A percentile compares a stretch with the other conserved stretches of the same genome.
phyloP scores from a whole-genome alignment of 139 green algal species.

The Closterium sp. region DNA sequence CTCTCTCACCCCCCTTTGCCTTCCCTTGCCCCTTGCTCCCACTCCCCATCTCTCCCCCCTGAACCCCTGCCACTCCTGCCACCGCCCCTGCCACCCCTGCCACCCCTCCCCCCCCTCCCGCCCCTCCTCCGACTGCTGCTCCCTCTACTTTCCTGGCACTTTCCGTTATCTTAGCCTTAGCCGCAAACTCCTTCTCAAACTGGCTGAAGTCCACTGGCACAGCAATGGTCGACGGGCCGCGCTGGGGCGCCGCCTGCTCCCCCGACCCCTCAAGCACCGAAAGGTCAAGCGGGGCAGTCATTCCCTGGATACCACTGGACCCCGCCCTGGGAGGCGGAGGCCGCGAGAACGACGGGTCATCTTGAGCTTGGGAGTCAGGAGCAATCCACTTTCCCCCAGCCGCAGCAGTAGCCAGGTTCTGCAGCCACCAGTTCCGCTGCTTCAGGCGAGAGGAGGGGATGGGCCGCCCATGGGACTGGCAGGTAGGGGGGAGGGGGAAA shows the following conservation, averaged over 20 bases:
- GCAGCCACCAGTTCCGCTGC: too few species aligned
- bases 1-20: neutral
- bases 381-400: neutral
- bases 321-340: neutral
- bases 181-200: neutral
- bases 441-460: too few species aligned
- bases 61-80: neutral
- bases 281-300: constrained; percentile 1
- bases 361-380: neutral
- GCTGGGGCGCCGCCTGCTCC: neutral
- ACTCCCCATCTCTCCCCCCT: neutral
- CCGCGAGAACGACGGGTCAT: neutral
- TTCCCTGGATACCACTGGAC: neutral
- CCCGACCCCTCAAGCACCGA: constrained; percentile 12
- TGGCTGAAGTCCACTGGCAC: constrained; percentile 3
- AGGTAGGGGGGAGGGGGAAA: too few species aligned
- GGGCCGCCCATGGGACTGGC: too few species aligned
- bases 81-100: neutral
- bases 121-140: neutral
- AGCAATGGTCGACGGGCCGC: constrained; percentile 8
- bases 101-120: neutral
- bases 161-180: neutral
- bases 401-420: neutral
- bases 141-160: neutral
- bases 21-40: neutral